Conservation (phyloP, 176 grass and related monocot genomes). For the Raddia distichophylla region DNA sequence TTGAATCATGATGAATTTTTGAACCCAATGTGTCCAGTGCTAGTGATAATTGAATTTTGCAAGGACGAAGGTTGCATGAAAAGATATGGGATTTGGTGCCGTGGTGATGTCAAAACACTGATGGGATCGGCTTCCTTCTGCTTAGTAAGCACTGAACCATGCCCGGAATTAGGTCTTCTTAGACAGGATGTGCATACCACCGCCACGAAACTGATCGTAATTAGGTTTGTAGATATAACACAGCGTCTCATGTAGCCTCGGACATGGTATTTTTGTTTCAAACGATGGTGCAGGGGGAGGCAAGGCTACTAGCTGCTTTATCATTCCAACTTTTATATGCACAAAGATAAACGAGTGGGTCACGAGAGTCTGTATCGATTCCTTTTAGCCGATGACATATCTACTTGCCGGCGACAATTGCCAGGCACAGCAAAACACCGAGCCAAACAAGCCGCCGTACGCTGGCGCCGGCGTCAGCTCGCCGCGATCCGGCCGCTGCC, state of each 20-base stretch:
- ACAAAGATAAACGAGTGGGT: neutral
- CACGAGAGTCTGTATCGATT: neutral
- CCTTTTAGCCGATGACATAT: neutral
- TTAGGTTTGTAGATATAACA: conserved; percentile 47
- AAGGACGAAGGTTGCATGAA: neutral
- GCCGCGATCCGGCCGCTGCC: conserved; percentile 23
- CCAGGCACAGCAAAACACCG: conserved; percentile 28
- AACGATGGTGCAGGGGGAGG: neutral
- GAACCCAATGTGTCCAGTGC: conserved; percentile 10
- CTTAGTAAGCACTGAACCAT: neutral
- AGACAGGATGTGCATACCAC: conserved; percentile 31
- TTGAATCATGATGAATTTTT: conserved; percentile 53
- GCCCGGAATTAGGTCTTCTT: neutral
- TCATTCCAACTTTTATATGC: conserved; percentile 4
- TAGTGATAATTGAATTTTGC: neutral
- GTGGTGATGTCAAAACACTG: neutral
- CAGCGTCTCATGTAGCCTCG: neutral
- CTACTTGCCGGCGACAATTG: conserved; percentile 14
- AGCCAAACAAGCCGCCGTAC: conserved; percentile 27
- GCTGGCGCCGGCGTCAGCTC: neutral
- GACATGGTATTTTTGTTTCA: neutral
- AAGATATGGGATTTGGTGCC: conserved; percentile 30
- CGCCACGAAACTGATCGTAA: conserved; percentile 28
- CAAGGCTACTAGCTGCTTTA: neutral
- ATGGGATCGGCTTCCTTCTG: neutral